Base-by-base conservation (phyloP, 192 early-diverging fungal species). In the Paraglomus brasilianum region DNA sequence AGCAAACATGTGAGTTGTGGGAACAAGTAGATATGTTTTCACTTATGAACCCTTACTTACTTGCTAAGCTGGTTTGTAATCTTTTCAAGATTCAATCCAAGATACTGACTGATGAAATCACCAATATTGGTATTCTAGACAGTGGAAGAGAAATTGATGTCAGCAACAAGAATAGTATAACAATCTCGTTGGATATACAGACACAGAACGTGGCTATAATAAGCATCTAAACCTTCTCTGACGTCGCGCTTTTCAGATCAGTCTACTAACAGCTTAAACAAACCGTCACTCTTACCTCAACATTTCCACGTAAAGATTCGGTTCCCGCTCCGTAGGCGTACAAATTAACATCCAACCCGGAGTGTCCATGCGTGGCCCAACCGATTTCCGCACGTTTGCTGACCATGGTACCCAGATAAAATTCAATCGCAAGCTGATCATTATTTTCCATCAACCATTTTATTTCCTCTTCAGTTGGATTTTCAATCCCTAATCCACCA, bases 321-420 rank as follows among this genome's bases (percentile, higher is more conserved):
- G 73, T 78, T 5, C 70, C 71, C 9, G 57, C 46, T 4, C 88
- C 86, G 43, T 80, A 77, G 0, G 90, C 88, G 72, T 87, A 91
- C 10, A 91, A 69, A 22, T 86, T 98, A 10, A 99, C 97, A 76
- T 99, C 97, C 14, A 96, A 93, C 2, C 88, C 95, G 52, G 91
- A 91, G 72, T 99, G 97, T 6, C 95, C 95, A 76, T 91, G 91
- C 0, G 97, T 97, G 9, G 93, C 78, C 91, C 89, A 92, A 55
- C 89, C 89, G 22, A 91, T 57, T 67, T 82, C 80, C 2, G 87
- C 84, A 24, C 87, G 80, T 22, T 77, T 47, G 22, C 83, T 84
- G 22, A 83, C 74, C 78, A 81, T 80, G 36, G 80, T 74, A 70
- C 79, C 74, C 30, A 88, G 64, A 72, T 71, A 77, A 67, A 81